These are phyloP conservation scores for Metschnikowia hibisci DNA, from an alignment of 805 yeast species.

Conservation along the genomic window DNA sequence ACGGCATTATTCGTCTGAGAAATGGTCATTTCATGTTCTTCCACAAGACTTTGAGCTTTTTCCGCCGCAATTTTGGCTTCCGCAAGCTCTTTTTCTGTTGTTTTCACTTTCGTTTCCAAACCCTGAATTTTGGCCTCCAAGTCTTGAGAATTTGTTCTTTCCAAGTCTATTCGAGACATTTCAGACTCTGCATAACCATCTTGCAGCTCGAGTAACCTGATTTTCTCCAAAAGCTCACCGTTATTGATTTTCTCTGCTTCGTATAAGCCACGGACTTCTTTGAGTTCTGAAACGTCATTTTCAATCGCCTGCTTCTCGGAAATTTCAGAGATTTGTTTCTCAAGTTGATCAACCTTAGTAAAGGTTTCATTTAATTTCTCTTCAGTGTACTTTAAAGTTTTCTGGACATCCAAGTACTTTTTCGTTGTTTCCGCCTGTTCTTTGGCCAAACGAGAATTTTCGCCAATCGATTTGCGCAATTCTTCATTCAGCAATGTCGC, in stretches of 20 bases:
- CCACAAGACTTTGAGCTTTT: slow-evolving; percentile 4
- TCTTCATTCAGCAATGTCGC: slow-evolving; percentile 62
- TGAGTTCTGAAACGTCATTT: background rate
- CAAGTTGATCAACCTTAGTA: background rate
- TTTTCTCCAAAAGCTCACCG: slow-evolving; percentile 5
- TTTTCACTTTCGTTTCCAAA: background rate
- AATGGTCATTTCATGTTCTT: background rate
- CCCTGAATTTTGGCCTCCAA: background rate
- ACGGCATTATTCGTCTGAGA: background rate
- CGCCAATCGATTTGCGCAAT: slow-evolving; percentile 45
- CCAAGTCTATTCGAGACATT: background rate
- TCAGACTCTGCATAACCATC: no score
- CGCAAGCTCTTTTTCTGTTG: background rate
- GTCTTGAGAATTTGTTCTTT: background rate
- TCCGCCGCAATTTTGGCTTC: background rate
- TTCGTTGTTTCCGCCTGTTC: slow-evolving; percentile 13
- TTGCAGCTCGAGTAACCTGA: background rate
- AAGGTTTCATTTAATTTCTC: slow-evolving; percentile 13
- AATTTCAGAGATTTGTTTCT: background rate
- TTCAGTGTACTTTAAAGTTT: slow-evolving; percentile 15
- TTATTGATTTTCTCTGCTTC: slow-evolving; percentile 3
- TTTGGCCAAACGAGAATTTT: slow-evolving; percentile 15
- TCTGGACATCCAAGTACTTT: slow-evolving; percentile 12
- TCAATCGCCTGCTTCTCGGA: background rate
- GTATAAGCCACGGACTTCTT: slow-evolving; percentile 1